Conservation (phyloP, 805 yeast genomes). For the Sugiyamaella mastotermitis region DNA sequence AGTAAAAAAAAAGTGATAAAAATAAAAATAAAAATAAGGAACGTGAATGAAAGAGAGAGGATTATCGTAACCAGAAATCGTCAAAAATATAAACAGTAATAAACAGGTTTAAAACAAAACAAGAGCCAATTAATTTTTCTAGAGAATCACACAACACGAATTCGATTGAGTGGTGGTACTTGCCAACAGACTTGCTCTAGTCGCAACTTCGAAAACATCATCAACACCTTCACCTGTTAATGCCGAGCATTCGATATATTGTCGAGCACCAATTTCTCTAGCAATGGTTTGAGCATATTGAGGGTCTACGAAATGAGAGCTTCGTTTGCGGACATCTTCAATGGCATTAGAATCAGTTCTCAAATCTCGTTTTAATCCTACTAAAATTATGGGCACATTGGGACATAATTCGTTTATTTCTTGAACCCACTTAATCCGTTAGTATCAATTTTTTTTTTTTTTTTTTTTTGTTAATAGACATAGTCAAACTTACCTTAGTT, state of each 20-base stretch:
- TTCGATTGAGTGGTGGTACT: constrained; percentile 7
- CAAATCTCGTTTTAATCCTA: constrained; percentile 82
- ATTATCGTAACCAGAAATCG: no score
- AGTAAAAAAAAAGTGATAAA: no score
- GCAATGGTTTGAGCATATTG: constrained; percentile 66
- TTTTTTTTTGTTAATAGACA: no score
- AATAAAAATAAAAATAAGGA: no score
- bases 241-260: constrained; percentile 83
- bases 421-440: constrained; percentile 87
- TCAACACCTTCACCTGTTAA: constrained; percentile 93
- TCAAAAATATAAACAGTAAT: no score
- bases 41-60: no score
- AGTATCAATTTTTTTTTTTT: no score
- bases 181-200: constrained; percentile 65
- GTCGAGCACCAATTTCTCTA: constrained; percentile 71
- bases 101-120: no score
- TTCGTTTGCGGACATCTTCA: constrained; percentile 37
- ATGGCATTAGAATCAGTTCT: constrained; percentile 40
- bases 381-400: constrained; percentile 65
- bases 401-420: constrained; percentile 82
- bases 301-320: constrained; percentile 41
- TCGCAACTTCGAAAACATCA: constrained; percentile 87
- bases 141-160: constrained; percentile 22
- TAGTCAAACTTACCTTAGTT: no score
- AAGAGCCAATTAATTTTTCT: no score